A percentile compares a stretch with the other conserved stretches of the same genome.
phyloP scores from a whole-genome alignment of 441 rosid genomes.

The Flueggea neowawraea region DNA sequence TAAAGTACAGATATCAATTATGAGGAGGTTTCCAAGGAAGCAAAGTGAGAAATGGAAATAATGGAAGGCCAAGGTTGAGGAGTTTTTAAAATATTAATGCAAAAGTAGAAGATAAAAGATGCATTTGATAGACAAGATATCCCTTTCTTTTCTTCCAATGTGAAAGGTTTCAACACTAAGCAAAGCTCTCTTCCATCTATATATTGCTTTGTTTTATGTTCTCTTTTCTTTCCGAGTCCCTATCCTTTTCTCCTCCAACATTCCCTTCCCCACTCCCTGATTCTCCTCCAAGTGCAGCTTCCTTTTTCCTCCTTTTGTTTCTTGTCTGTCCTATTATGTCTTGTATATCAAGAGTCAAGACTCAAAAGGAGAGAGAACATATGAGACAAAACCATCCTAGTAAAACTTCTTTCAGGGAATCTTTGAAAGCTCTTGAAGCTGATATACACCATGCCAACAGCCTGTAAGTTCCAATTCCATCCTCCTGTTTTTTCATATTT shows the following conservation, averaged over 20 bases:
- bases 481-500: too few species aligned
- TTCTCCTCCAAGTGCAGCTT: conserved; percentile 13
- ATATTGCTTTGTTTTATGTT: conserved; percentile 6
- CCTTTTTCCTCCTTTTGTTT: conserved; percentile 3
- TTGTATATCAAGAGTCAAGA: too few species aligned
- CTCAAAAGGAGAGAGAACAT: conserved; percentile 2
- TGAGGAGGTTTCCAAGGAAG: background rate
- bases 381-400: conserved; percentile 53
- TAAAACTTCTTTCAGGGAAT: conserved; percentile 58
- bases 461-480: conserved; percentile 36
- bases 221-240: conserved; percentile 10
- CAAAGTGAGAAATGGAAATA: conserved; percentile 9
- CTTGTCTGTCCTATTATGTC: background rate
- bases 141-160: conserved; percentile 49
- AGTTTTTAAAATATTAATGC: conserved; percentile 8
- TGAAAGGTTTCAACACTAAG: conserved; percentile 41
- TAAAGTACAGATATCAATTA: too few species aligned
- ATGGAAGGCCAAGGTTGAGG: background rate
- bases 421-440: conserved; percentile 70
- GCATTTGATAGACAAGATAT: conserved; percentile 29
- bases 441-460: conserved; percentile 75
- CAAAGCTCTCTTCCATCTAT: conserved; percentile 24
- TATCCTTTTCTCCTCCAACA: conserved; percentile 13
- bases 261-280: conserved; percentile 13
- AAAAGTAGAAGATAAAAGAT: conserved; percentile 11